Evolutionary conservation across 2,329 filamentous ascomycete genomes (phyloP).

Genomic region (Nigrospora oryzae): DNA sequence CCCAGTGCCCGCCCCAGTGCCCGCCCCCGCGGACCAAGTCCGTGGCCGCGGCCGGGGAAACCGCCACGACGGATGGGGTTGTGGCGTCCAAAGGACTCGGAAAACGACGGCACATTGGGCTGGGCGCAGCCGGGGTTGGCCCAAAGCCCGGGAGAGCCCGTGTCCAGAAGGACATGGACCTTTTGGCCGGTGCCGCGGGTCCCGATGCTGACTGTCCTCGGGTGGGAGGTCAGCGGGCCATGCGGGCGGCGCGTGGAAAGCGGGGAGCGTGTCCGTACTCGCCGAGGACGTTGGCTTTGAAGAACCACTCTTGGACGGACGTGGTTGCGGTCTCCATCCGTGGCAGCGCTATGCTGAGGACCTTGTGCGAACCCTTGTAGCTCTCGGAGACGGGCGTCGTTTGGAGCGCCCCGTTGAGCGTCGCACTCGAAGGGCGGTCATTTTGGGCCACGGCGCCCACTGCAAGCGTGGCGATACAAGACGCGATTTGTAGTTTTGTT

Average conservation of each 20-base stretch:
- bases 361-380: conserved; percentile 6
- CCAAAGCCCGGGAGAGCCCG: conserved; percentile 47
- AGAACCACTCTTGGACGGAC: conserved; percentile 16
- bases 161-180: conserved; percentile 39
- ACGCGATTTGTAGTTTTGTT: no score
- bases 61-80: conserved; percentile 15
- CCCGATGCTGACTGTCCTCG: conserved; percentile 31
- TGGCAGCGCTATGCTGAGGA: conserved; percentile 17
- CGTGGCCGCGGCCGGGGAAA: neutral
- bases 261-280: conserved; percentile 13
- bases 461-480: no score
- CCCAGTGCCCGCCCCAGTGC: no score
- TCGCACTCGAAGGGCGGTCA: no score
- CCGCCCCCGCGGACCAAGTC: no score
- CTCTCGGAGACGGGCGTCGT: conserved; percentile 4
- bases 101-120: conserved; percentile 24
- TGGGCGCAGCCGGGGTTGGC: conserved; percentile 40
- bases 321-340: conserved; percentile 16
- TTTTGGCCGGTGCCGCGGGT: conserved; percentile 25
- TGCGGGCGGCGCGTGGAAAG: neutral
- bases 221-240: no score
- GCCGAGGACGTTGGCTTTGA: conserved; percentile 16
- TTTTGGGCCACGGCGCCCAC: no score
- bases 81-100: conserved; percentile 32
- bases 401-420: no score